Evolutionary conservation across 2,329 filamentous ascomycete genomes (phyloP), one percentile per base, ranked within the genome.

Genomic region (Diplodia intermedia): DNA sequence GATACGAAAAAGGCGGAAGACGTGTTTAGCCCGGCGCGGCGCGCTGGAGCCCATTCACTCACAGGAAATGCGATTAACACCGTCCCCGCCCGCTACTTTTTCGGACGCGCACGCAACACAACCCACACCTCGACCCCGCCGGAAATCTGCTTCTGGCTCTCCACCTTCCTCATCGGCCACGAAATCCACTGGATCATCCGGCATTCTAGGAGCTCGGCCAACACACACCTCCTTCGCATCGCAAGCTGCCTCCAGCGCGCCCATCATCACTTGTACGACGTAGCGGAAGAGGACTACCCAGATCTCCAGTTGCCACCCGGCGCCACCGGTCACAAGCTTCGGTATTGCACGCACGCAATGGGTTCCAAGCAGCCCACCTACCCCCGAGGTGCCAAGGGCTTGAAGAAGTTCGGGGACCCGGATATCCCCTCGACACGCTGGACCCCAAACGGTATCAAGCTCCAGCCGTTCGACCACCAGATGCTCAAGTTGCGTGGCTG

Each of bases 311-410:
- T 31, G 5, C 38, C 57, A 49, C 5, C n/a, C 14, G 15, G 11
- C 11, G 57, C 40, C 26, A 47, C 40, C 2, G 43, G 57, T 3
- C n/a, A 33, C 12, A n/a, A 43, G 15, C 31, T 8, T 33, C 26
- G 15, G 2, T 49, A 14, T 8, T 11, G 14, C 3, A 50, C 9
- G 7, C 2, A 38, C 20, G 29, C 29, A 20, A 47, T n/a, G 8
- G 18, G 18, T 47, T 15, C 26, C 33, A 36, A 36, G 11, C 33
- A 1, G 12, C 18, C 33, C 33, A 11, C 20, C 5, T 55, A 43
- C 29, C 50, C 14, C 15, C 50, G 62, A 14, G 62, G 62, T n/a
- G 36, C 62, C 7, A 55, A 55, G 50, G 62, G 62, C 7, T 20
- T 65, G 50, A 65, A 65, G 49, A 43, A 33, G 49, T 4, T 2